Evolutionary conservation across 441 rosid species (phyloP).

Genomic region (Pelargonium citronellum): DNA sequence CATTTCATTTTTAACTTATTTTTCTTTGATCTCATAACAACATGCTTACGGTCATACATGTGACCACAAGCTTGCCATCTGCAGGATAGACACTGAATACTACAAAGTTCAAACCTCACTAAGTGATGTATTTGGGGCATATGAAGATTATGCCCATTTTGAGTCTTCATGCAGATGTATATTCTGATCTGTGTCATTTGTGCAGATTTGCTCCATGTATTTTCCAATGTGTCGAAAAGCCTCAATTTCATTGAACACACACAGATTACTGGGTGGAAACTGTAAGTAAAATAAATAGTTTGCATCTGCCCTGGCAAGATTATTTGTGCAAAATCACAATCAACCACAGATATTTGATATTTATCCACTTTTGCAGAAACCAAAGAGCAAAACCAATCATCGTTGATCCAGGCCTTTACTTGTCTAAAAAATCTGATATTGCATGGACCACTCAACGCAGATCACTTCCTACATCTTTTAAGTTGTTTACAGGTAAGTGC

Average conservation of each 20-base stretch:
- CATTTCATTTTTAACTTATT: too few species aligned
- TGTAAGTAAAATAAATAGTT: constrained; percentile 43
- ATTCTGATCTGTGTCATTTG: constrained; percentile 18
- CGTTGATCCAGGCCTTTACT: constrained; percentile 87
- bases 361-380: constrained; percentile 42
- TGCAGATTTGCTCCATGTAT: constrained; percentile 73
- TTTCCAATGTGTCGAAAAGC: constrained; percentile 63
- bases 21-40: too few species aligned
- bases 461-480: constrained; percentile 78
- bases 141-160: not conserved
- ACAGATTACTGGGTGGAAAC: constrained; percentile 80
- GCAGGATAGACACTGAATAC: not conserved
- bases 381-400: constrained; percentile 77
- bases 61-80: not conserved
- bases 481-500: constrained; percentile 67
- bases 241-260: constrained; percentile 82
- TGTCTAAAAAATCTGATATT: constrained; percentile 79
- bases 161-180: constrained; percentile 7
- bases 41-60: too few species aligned
- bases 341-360: not conserved
- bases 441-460: constrained; percentile 79
- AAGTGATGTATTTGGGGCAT: not conserved
- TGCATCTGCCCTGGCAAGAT: constrained; percentile 8
- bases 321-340: not conserved
- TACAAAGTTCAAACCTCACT: not conserved